Percentiles rank a stretch among this genome's conserved stretches.
These are phyloP conservation scores for Thalia dealbata DNA, from an alignment of 176 grass and related monocot species.

Conservation along the genomic window DNA sequence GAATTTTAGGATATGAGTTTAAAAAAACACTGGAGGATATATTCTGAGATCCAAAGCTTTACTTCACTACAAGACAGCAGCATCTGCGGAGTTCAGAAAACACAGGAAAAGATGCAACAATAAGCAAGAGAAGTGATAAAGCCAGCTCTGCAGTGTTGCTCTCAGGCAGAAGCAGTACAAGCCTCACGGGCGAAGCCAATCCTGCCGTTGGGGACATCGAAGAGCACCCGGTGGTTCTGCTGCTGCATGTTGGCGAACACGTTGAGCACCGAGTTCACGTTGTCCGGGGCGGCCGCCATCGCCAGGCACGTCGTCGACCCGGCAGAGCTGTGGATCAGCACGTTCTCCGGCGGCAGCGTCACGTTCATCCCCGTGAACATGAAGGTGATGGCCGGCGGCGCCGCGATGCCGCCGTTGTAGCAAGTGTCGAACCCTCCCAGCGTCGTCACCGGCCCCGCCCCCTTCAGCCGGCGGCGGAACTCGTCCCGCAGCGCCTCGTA, in stretches of 20 bases:
- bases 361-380: slow-evolving; percentile 43
- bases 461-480: slow-evolving; percentile 43
- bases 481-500: slow-evolving; percentile 69
- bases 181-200: slow-evolving; percentile 65
- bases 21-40: too few relatives aligned
- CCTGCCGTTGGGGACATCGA: slow-evolving; percentile 49
- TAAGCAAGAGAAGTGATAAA: not conserved
- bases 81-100: not conserved
- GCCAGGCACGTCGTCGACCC: slow-evolving; percentile 52
- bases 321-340: slow-evolving; percentile 57
- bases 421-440: slow-evolving; percentile 93
- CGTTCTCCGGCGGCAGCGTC: slow-evolving; percentile 64
- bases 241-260: slow-evolving; percentile 85
- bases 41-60: not conserved
- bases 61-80: slow-evolving; percentile 2
- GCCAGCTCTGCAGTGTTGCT: not conserved
- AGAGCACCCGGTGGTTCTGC: slow-evolving; percentile 73
- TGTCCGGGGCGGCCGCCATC: slow-evolving; percentile 43
- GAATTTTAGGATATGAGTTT: too few relatives aligned
- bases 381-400: slow-evolving; percentile 28
- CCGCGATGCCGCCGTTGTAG: slow-evolving; percentile 37
- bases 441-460: slow-evolving; percentile 34
- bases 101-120: not conserved
- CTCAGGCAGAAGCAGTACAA: slow-evolving; percentile 26
- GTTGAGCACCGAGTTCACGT: slow-evolving; percentile 52